A percentile compares a stretch with the other conserved stretches of the same genome.
Evolutionary conservation across 768 basidiomycete genomes (phyloP).

Genomic region (Tylopilus intermedius): DNA sequence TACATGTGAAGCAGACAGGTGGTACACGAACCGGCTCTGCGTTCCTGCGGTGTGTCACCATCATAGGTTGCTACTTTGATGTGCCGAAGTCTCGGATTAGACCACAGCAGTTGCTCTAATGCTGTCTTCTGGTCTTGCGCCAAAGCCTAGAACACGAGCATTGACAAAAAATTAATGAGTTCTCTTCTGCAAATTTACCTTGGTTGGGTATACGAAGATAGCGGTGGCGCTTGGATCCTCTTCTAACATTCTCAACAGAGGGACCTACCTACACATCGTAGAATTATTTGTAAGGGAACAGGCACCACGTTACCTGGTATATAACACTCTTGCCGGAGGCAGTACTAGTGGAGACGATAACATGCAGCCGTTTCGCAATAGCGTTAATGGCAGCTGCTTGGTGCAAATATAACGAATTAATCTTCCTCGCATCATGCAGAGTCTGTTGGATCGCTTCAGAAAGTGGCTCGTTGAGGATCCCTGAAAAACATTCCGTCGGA

Average conservation of each 20-base stretch:
- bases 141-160: slow-evolving; percentile 52
- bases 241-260: slow-evolving; percentile 63
- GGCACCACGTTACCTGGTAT: slow-evolving; percentile 60
- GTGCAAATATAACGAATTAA: slow-evolving; percentile 59
- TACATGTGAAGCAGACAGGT: not conserved
- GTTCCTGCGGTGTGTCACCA: slow-evolving; percentile 77
- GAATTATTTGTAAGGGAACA: not conserved
- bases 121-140: slow-evolving; percentile 83
- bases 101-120: slow-evolving; percentile 59
- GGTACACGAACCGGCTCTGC: slow-evolving; percentile 45
- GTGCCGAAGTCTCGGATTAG: slow-evolving; percentile 58
- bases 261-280: slow-evolving; percentile 46
- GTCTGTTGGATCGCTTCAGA: slow-evolving; percentile 54
- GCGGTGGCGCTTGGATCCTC: slow-evolving; percentile 58
- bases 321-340: slow-evolving; percentile 88
- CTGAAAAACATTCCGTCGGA: slow-evolving; percentile 26
- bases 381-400: slow-evolving; percentile 72
- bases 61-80: slow-evolving; percentile 76
- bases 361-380: slow-evolving; percentile 53
- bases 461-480: slow-evolving; percentile 49
- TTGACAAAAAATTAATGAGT: not conserved
- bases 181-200: slow-evolving; percentile 37
- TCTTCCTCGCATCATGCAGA: slow-evolving; percentile 53
- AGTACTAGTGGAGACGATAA: slow-evolving; percentile 86
- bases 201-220: slow-evolving; percentile 86